phyloP scores from a whole-genome alignment of 192 early-diverging fungal species.

The Rhizoclosmatium sp. region DNA sequence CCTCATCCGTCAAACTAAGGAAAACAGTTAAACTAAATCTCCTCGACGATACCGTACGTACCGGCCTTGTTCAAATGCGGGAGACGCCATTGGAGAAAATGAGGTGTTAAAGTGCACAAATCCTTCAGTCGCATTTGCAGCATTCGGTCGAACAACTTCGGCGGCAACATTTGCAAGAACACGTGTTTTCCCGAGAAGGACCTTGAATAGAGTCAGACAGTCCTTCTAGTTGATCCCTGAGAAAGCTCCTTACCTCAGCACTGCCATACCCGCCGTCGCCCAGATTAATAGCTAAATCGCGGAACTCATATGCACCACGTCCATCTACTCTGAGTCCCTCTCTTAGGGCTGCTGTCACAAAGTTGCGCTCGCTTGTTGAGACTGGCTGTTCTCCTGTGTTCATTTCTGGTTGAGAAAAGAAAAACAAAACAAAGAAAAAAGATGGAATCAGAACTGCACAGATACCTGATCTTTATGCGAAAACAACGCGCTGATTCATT shows the following conservation, averaged over 20 bases:
- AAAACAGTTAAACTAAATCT: background rate
- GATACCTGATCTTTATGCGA: slow-evolving; percentile 33
- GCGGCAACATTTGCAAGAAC: slow-evolving; percentile 58
- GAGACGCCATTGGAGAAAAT: slow-evolving; percentile 85
- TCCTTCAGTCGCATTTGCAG: slow-evolving; percentile 80
- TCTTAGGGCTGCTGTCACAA: slow-evolving; percentile 73
- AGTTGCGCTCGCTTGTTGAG: slow-evolving; percentile 80
- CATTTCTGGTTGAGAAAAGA: slow-evolving; percentile 17
- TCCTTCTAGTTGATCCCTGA: background rate
- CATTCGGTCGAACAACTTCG: slow-evolving; percentile 65
- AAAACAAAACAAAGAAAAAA: background rate
- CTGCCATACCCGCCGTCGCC: slow-evolving; percentile 33
- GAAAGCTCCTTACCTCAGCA: slow-evolving; percentile 1
- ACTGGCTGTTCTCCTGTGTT: slow-evolving; percentile 27
- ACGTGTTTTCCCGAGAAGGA: slow-evolving; percentile 84
- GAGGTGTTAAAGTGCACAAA: slow-evolving; percentile 86
- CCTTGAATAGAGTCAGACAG: slow-evolving; percentile 67
- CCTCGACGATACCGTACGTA: background rate
- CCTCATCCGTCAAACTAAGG: slow-evolving; percentile 75
- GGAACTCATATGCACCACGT: slow-evolving; percentile 77
- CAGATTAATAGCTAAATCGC: slow-evolving; percentile 45
- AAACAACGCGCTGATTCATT: slow-evolving; percentile 26
- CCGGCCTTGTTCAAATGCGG: slow-evolving; percentile 74
- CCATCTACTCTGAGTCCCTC: slow-evolving; percentile 81
- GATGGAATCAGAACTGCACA: slow-evolving; percentile 4